Base-by-base conservation (phyloP, 2,329 filamentous ascomycete species). In the Echinosphaeria canescens region DNA sequence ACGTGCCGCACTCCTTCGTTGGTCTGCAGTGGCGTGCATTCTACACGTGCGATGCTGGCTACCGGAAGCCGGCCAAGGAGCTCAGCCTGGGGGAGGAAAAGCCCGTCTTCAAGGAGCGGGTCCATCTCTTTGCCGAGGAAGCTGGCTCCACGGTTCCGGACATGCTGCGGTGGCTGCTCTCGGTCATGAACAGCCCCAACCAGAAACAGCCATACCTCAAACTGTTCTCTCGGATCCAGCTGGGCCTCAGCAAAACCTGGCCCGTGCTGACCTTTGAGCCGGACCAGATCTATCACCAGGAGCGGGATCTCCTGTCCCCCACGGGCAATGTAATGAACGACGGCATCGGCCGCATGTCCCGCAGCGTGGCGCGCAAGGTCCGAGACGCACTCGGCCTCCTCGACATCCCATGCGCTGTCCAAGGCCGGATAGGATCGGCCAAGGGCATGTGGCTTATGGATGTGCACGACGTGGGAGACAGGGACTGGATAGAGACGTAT, bases 391-490 rank as follows among this genome's bases (percentile, higher is more conserved):
- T 75, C 7, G 59, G 58, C 0, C 44, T 73, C 0, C 35, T 41
- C 0, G 53, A 61, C n/a, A 41, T 63, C 0, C 74, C 75, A 0
- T 62, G 63, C 18, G 70, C 59, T 0, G 69, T 73, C 24, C 78
- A 85, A 42, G 75, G 54, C 2, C 62, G 79, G 1, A 61, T 84
- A 19, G 73, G 67, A 8, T 65, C 72, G 12, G 73, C 73, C 1
- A 85, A 85, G 42, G 79, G 78, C 0, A 54, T 84, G 34, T 84
- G 75, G 76, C 56, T 74, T 25, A 44, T 73, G 5, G 68, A 74
- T 34, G 50, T 54, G 0, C 38, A 50, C 1, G 55, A 62, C 15
- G 44, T 43, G 0, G 47, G 47, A 1, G 47, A 56, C 2, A 40
- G 51, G 0, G 46, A 67, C 11, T 78, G 71, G 73, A 75, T 82